These are phyloP conservation scores for Paxillus ammoniavirescens DNA, from an alignment of 768 basidiomycete species.

Conservation along the genomic window DNA sequence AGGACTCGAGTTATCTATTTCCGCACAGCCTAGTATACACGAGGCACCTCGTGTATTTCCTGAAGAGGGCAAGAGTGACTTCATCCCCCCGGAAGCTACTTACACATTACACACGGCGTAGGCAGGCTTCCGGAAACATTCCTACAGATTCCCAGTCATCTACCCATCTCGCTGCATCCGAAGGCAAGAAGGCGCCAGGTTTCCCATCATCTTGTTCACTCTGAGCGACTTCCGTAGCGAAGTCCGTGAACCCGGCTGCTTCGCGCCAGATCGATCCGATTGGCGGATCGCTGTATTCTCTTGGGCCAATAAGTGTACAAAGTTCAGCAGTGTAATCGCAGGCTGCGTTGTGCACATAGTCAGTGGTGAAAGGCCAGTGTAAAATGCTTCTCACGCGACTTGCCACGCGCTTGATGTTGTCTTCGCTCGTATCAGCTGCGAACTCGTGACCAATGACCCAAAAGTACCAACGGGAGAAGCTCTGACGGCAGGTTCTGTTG, in stretches of 20 bases:
- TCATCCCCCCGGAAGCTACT: too few species aligned
- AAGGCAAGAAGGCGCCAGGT: slow-evolving; percentile 22
- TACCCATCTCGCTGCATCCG: slow-evolving; percentile 31
- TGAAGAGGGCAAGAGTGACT: not conserved
- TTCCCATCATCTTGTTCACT: slow-evolving; percentile 35
- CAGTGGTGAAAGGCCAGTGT: slow-evolving; percentile 38
- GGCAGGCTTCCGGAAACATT: slow-evolving; percentile 15
- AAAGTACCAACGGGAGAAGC: slow-evolving; percentile 31
- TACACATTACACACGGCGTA: not conserved
- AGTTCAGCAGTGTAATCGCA: slow-evolving; percentile 32
- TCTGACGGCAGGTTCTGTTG: slow-evolving; percentile 7
- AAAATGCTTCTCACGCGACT: slow-evolving; percentile 28
- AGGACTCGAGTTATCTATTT: not conserved
- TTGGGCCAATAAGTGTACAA: slow-evolving; percentile 21
- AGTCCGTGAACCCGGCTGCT: slow-evolving; percentile 6
- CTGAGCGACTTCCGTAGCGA: slow-evolving; percentile 29
- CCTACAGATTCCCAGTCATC: slow-evolving; percentile 19
- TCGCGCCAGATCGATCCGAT: not conserved
- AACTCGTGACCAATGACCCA: slow-evolving; percentile 32
- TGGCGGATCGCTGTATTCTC: slow-evolving; percentile 13
- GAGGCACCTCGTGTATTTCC: slow-evolving; percentile 3
- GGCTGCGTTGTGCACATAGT: slow-evolving; percentile 24
- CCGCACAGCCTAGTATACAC: not conserved
- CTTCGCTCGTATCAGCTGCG: slow-evolving; percentile 14
- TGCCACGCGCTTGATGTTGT: slow-evolving; percentile 28